Evolutionary conservation across 305 asterid genomes (phyloP).

Genomic region (Fraxinus latifolia): DNA sequence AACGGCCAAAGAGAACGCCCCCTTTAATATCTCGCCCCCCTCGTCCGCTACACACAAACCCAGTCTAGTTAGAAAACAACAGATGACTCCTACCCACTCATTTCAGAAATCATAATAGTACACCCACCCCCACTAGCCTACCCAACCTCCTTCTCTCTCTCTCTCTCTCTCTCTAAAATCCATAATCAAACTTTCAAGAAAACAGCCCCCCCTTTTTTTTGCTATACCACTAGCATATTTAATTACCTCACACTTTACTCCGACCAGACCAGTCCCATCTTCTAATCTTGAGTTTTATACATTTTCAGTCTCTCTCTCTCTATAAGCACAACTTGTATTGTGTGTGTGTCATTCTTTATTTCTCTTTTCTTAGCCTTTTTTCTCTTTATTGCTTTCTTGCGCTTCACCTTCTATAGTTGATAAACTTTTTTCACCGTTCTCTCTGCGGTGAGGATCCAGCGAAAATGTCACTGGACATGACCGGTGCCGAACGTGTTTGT

Average conservation of each 20-base stretch:
- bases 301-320: constrained; percentile 20
- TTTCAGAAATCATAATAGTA: constrained; percentile 51
- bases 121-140: not conserved
- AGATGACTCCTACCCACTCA: constrained; percentile 65
- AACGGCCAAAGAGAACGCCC: too few relatives aligned
- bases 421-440: not conserved
- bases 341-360: not conserved
- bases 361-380: constrained; percentile 18
- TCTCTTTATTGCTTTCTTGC: constrained; percentile 9
- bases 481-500: constrained; percentile 69
- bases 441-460: constrained; percentile 31
- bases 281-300: constrained; percentile 38
- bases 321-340: not conserved
- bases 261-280: constrained; percentile 51
- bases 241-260: constrained; percentile 31
- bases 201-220: not conserved
- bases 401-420: not conserved
- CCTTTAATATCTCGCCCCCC: constrained; percentile 65
- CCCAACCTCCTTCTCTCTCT: not conserved
- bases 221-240: not conserved
- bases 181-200: constrained; percentile 18
- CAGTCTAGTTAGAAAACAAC: constrained; percentile 22
- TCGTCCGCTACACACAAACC: constrained; percentile 58
- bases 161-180: not conserved
- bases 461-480: constrained; percentile 59